These are phyloP conservation scores for Oenanthe javanica DNA, from an alignment of 140 eudicot species.

Conservation along the genomic window DNA sequence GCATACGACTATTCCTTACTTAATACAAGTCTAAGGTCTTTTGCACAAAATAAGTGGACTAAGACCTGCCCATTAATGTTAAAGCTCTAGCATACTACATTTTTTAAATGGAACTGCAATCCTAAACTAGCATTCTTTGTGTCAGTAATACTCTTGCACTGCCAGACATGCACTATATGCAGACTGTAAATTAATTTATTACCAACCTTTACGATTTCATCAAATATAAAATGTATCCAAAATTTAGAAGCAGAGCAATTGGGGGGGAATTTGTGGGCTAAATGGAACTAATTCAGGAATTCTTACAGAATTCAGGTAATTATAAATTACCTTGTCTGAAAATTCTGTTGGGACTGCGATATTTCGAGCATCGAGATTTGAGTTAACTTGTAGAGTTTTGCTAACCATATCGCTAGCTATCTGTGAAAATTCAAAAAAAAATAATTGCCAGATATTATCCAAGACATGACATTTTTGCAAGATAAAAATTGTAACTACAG, in stretches of 20 bases:
- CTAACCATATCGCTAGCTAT: slow-evolving; percentile 17
- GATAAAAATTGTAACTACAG: neutral
- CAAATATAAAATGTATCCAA: too few relatives aligned
- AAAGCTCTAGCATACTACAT: neutral
- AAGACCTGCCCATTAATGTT: neutral
- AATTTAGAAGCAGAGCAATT: neutral
- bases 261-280: neutral
- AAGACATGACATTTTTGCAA: neutral
- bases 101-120: neutral
- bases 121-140: neutral
- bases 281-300: neutral
- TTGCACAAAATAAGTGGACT: neutral
- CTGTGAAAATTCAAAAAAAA: slow-evolving; percentile 23
- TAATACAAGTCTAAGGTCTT: neutral
- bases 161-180: neutral
- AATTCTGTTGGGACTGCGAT: slow-evolving; percentile 18
- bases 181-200: neutral
- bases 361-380: slow-evolving; percentile 18
- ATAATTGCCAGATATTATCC: neutral
- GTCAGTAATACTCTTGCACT: neutral
- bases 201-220: neutral
- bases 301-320: neutral
- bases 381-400: slow-evolving; percentile 15
- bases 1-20: neutral
- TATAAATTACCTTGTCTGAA: slow-evolving; percentile 31